These are phyloP conservation scores for Guillardia theta DNA, from an alignment of 78 protist species.

Conservation along the genomic window DNA sequence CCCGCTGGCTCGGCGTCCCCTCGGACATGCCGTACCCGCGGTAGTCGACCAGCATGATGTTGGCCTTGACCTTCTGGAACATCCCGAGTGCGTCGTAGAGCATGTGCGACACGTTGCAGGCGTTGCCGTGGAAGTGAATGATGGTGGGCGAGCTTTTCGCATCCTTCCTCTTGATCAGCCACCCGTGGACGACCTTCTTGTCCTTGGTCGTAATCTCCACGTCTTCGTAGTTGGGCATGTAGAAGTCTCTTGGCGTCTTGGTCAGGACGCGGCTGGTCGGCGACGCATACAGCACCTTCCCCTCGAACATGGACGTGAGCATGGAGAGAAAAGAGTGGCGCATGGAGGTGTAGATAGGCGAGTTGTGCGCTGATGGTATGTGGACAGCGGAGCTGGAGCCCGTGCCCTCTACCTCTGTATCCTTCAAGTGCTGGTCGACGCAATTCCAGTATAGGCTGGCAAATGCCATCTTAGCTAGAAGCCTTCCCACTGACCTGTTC, in stretches of 20 bases:
- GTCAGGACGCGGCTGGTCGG: background rate
- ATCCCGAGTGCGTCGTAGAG: conserved; percentile 42
- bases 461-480: background rate
- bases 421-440: background rate
- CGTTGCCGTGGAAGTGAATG: conserved; percentile 43
- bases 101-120: conserved; percentile 22
- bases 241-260: conserved; percentile 20
- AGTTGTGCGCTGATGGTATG: background rate
- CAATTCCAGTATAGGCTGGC: background rate
- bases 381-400: background rate
- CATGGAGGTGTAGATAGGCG: background rate
- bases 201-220: background rate
- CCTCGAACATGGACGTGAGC: background rate
- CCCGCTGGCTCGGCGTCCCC: conserved; percentile 2
- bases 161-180: conserved; percentile 34
- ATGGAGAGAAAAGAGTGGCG: background rate
- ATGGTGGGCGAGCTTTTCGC: background rate
- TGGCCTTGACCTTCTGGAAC: conserved; percentile 47
- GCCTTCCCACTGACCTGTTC: background rate
- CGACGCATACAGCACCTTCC: conserved; percentile 36
- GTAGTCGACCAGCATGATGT: conserved; percentile 22
- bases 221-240: conserved; percentile 38
- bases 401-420: background rate
- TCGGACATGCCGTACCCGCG: conserved; percentile 17
- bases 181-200: conserved; percentile 1